Base-by-base conservation (phyloP, 1,284 basidiomycete species). In the Nidula niveotomentosa region DNA sequence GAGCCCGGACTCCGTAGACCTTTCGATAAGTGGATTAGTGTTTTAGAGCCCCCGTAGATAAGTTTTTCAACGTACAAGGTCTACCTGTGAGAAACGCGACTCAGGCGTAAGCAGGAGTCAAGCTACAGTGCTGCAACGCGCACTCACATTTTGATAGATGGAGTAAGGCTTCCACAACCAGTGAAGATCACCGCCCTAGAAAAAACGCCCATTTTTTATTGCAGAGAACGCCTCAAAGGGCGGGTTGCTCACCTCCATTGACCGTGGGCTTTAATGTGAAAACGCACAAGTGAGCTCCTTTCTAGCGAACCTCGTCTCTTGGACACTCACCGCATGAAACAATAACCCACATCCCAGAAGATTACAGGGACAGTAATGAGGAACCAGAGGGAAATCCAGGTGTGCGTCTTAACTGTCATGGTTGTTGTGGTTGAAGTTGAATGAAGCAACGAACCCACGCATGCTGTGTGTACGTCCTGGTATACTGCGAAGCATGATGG, bases 101-200 rank as follows among this genome's bases (percentile, higher is more conserved):
- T 30, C 30, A 6, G 30, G 5, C 30, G 30, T 30, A 30, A 30
- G 30, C 30, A 30, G 30, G 41, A 17, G 36, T 44, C 15, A 18
- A 12, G 18, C 23, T 35, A 47, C 39, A 48, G 43, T 15, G 12
- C 15, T 35, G n/a, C 6, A 17, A 41, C 9, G 10, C 30, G 30
- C 30, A 84, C 84, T 56, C 78, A 95, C 76, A 46, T 88, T 75
- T 61, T 89, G 86, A 69, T 94, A 93, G 34, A 91, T 65, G 53
- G 75, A 81, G 67, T 94, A 94, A 1, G 91, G 91, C 58, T 81
- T 77, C 93, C 93, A 96, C 49, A 95, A 82, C 91, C 91, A 94
- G 61, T 92, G 86, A 41, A 94, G 76, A 71, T 94, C 91, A 1
- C 93, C 93, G 1, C 91, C 92, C 76, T 78, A 54, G 15, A 36